Evolutionary conservation across 768 basidiomycete species (phyloP).

Genomic region (Kwoniella sp.): DNA sequence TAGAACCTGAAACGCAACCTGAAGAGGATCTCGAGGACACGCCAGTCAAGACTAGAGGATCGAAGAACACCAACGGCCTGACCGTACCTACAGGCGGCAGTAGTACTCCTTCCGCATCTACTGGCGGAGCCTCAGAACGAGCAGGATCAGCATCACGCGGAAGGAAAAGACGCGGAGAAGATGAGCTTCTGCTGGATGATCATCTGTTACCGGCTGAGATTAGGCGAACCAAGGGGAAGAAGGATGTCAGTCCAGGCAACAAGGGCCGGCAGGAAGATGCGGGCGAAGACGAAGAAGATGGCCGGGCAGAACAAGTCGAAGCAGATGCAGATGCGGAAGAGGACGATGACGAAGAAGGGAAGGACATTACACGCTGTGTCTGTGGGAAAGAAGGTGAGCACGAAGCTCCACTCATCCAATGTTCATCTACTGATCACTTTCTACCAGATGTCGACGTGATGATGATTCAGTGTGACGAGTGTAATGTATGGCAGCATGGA

Average conservation of each 20-base stretch:
- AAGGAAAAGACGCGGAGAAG: slow-evolving; percentile 42
- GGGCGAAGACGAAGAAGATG: slow-evolving; percentile 10
- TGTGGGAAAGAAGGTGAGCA: slow-evolving; percentile 42
- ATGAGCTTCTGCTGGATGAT: slow-evolving; percentile 45
- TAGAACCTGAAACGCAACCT: slow-evolving; percentile 37
- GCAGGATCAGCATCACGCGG: slow-evolving; percentile 28
- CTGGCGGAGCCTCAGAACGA: slow-evolving; percentile 10
- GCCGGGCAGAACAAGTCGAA: slow-evolving; percentile 8
- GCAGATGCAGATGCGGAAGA: slow-evolving; percentile 33
- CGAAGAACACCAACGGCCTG: slow-evolving; percentile 5
- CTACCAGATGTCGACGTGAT: slow-evolving; percentile 73
- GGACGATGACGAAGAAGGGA: slow-evolving; percentile 26
- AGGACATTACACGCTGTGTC: slow-evolving; percentile 51
- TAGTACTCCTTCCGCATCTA: slow-evolving; percentile 17
- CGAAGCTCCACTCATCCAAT: not conserved
- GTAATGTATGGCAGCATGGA: slow-evolving; percentile 98
- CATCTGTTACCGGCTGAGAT: slow-evolving; percentile 41
- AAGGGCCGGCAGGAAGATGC: slow-evolving; percentile 22
- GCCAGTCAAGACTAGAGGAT: slow-evolving; percentile 18
- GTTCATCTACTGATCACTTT: slow-evolving; percentile 2
- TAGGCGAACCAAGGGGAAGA: slow-evolving; percentile 17
- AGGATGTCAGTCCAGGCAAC: slow-evolving; percentile 5
- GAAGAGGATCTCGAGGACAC: slow-evolving; percentile 19
- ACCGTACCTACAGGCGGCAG: slow-evolving; percentile 9
- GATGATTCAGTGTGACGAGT: slow-evolving; percentile 97